Conservation (phyloP, 2,329 filamentous ascomycete genomes). For the Xylariaceae sp. region DNA sequence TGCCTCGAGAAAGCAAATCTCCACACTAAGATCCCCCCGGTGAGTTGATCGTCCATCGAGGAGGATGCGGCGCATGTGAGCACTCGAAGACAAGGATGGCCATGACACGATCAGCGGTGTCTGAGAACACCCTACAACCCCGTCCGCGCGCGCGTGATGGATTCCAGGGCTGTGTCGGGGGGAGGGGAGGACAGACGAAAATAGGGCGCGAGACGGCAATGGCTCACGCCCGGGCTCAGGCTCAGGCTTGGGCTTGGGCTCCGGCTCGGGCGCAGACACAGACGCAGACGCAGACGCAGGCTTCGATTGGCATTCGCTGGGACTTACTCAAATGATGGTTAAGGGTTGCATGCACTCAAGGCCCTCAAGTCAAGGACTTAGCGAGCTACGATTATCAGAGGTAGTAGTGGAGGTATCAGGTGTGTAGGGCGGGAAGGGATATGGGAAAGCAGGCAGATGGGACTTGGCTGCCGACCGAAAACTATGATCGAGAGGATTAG, state of each 20-base stretch:
- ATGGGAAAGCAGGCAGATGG: background rate
- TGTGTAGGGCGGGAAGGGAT: background rate
- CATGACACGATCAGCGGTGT: constrained; percentile 10
- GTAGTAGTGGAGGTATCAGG: background rate
- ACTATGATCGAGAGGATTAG: constrained; percentile 13
- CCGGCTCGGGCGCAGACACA: no score
- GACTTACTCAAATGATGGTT: constrained; percentile 9
- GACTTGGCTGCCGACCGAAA: background rate
- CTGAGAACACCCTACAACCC: constrained; percentile 12
- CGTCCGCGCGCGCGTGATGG: background rate
- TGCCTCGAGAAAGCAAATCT: constrained; percentile 21
- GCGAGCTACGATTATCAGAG: constrained; percentile 1
- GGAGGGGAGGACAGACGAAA: background rate
- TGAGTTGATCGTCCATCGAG: constrained; percentile 7
- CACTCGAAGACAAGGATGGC: constrained; percentile 18
- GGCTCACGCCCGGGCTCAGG: no score
- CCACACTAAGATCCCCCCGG: constrained; percentile 16
- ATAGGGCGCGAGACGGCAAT: background rate
- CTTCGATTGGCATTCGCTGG: background rate
- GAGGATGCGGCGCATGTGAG: background rate
- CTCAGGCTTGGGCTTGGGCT: no score
- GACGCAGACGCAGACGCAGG: no score
- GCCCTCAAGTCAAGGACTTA: constrained; percentile 1
- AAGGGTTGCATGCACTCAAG: background rate
- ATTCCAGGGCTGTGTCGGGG: background rate